Percentiles rank a stretch among this genome's conserved stretches.
Conservation (phyloP, 2,329 filamentous ascomycete genomes). For the Diplocarpon rosae region DNA sequence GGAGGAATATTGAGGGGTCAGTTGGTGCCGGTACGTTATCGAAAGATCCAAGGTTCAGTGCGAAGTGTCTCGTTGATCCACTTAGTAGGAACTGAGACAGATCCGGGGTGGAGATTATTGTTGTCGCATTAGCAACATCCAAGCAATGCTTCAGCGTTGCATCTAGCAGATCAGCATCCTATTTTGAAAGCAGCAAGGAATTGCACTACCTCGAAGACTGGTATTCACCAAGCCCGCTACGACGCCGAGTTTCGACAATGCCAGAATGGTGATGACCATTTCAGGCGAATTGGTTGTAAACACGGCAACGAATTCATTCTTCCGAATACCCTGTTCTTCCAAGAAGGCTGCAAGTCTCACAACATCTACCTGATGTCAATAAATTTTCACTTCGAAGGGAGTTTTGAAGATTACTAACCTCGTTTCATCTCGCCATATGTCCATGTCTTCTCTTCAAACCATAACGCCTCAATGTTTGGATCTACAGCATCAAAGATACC, state of each 20-base stretch:
- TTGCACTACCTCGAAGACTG: slow-evolving; percentile 32
- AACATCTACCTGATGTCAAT: slow-evolving; percentile 27
- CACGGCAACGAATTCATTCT: slow-evolving; percentile 34
- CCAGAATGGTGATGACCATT: slow-evolving; percentile 34
- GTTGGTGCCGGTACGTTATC: slow-evolving; percentile 1
- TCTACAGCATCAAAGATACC: slow-evolving; percentile 32
- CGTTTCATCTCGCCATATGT: slow-evolving; percentile 35
- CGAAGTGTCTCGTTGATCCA: slow-evolving; percentile 26
- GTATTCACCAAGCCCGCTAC: slow-evolving; percentile 36
- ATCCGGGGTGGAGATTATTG: slow-evolving; percentile 35
- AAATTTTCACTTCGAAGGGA: background rate
- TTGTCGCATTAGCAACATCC: slow-evolving; percentile 30
- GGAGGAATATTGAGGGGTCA: slow-evolving; percentile 4
- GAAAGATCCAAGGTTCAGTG: slow-evolving; percentile 31
- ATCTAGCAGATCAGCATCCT: slow-evolving; percentile 22
- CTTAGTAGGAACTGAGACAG: slow-evolving; percentile 29
- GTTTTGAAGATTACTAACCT: slow-evolving; percentile 16
- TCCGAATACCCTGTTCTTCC: slow-evolving; percentile 28
- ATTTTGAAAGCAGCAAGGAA: background rate
- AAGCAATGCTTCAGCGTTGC: slow-evolving; percentile 36
- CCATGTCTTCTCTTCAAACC: slow-evolving; percentile 38
- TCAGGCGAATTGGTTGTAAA: slow-evolving; percentile 39
- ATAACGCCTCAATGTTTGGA: slow-evolving; percentile 32
- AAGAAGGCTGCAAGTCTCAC: slow-evolving; percentile 34
- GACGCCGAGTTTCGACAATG: slow-evolving; percentile 35